Base-by-base conservation (phyloP, 2,329 filamentous ascomycete genomes). In the Emmonsia crescens region DNA sequence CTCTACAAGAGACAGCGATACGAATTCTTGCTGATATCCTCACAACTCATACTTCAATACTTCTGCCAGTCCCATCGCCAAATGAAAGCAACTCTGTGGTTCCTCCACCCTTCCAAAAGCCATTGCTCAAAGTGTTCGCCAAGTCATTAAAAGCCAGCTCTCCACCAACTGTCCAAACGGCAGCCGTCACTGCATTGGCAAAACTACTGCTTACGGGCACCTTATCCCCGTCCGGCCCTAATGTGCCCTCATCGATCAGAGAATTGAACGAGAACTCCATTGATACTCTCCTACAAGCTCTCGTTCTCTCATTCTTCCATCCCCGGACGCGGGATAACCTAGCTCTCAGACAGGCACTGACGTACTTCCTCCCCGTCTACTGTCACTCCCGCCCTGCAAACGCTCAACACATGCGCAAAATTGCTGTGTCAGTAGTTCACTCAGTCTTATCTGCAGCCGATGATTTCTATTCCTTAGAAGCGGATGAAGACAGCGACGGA, bases 341-440 rank as follows among this genome's bases (percentile, higher is more conserved):
- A 66, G 86, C 86, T 9, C 85, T 96, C 6, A 82, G 91, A 27
- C 93, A 97, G 74, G 88, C 89, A 0, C 80, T 97, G 60, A 91
- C 89, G 66, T 97, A 97, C 75, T 96, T 96, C 80, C 79, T 97
- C 42, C 93, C 93, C 0, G 92, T 96, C 0, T 97, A 95, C 77
- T 94, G 90, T 74, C 96, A 93, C 74, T 92, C 89, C 8, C 83
- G 89, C 2, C 75, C 86, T 3, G 88, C 89, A 65, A 96, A 96
- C 69, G 91, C 94, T 65, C 83, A 88, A 33, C 82, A 91, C 40
- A 91, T 97, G 88, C 84, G 85, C 6, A 77, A 80, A 21, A 83
- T 96, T 24, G 84, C 88, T 0, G 82, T 93, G 1, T 83, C 88
- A 31, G 85, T 91, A 0, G 78, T 97, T 10, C 87, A 91, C 65